Evolutionary conservation across 73 alveolate genomes (phyloP), one percentile per base, ranked within the genome.

Genomic region (Paramecium octaurelia): DNA sequence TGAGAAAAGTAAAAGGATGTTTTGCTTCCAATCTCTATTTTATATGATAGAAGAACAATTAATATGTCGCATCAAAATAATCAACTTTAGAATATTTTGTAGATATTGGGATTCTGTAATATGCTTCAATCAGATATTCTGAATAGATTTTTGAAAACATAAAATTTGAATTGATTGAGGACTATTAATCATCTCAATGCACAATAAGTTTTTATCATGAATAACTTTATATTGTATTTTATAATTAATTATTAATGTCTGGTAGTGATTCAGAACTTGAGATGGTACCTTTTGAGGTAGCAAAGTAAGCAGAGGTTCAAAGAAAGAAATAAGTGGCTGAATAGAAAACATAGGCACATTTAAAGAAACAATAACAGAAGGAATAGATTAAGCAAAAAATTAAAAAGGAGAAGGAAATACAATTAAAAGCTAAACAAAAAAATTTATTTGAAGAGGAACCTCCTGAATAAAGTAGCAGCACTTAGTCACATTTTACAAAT

Each of bases 11-110:
- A 98, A 93, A 96, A 95, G 87, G 89, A 93, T 29, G 57, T 93
- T 34, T 99, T 99, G 14, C 92, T 97, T 29, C 97, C 97, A 38
- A 93, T 98, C 48, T 76, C 99, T 20, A 85, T 93, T 86, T 93
- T 95, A 35, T 96, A 98, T 92, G 99, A 98, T 93, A 97, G 99
- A 93, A 86, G 96, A 85, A 98, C 98, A 48, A 97, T 98, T 18
- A 97, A 96, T n/a, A n/a, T n/a, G n/a, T n/a, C n/a, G n/a, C n/a
- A n/a, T n/a, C n/a, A n/a, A n/a, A n/a, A 98, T 95, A 75, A 12
- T 92, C 8, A 1, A 16, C 2, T 70, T 3, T 31, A 4, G 8
- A 11, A n/a, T 20, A 16, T 48, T 3, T 48, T 48, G 1, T 70
- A 70, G 86, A 59, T 70, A 34, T 31, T 70, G 54, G 99, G 99